Evolutionary conservation across 1,284 basidiomycete species (phyloP), one percentile per base, ranked within the genome.

Genomic region (Cryptococcus floricola): DNA sequence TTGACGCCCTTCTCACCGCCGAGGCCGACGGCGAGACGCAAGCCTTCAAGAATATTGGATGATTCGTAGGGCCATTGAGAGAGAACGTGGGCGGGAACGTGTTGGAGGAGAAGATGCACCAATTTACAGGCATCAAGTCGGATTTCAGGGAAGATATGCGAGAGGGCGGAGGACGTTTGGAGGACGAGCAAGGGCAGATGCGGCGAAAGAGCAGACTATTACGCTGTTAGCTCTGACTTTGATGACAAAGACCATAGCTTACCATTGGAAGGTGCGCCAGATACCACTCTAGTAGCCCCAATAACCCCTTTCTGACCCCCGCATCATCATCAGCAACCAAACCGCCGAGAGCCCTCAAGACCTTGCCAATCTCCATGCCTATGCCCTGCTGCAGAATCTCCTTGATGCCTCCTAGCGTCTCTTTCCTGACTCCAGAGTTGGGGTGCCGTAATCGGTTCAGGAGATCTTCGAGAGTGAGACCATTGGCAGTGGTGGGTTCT

Each of bases 81-180:
- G 2, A 87, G 83, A 14, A 93, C 83, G 9, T 82, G 78, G 14
- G 81, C 79, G 1, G 92, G 90, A 3, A 89, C 83, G 49, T 81
- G 72, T 38, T 88, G 85, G 3, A 98, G 81, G 38, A 93, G 82
- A 14, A 96, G 74, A 67, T 90, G 84, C 49, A 98, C 77, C 60
- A 94, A 84, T 27, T 85, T 84, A 60, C 95, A 82, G 1, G 92
- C 91, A 70, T 98, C 95, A 45, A 97, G 82, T 9, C 92, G 83
- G 56, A 98, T 89, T 66, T 94, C 90, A 9, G 92, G 91, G 73
- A 93, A 95, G 56, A 98, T 96, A 68, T 96, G 89, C 0, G 91
- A 93, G 71, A 96, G 87, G 0, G 91, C 91, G 4, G 94, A 95
- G 2, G 90, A 86, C 0, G 87, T 85, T 73, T 92, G 96, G 13